A percentile compares a stretch with the other conserved stretches of the same genome.
phyloP scores from a whole-genome alignment of 768 basidiomycete genomes.

The Astraeus odoratus region DNA sequence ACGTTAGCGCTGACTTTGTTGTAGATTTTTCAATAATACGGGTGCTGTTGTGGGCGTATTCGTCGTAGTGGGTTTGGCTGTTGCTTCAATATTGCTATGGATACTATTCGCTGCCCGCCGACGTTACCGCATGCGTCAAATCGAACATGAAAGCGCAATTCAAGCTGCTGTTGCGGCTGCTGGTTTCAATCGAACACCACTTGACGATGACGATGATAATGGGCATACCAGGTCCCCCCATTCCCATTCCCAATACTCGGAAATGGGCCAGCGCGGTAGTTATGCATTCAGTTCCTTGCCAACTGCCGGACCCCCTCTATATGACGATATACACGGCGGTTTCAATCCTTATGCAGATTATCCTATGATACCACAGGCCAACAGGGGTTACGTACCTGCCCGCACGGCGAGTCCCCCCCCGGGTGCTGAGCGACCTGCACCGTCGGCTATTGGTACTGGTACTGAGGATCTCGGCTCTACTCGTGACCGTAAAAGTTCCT shows the following conservation, averaged over 20 bases:
- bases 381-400: slow-evolving; percentile 38
- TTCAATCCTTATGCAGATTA: slow-evolving; percentile 54
- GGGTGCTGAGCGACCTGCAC: slow-evolving; percentile 11
- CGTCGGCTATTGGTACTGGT: slow-evolving; percentile 9
- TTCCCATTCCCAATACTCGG: slow-evolving; percentile 19
- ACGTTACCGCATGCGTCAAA: slow-evolving; percentile 47
- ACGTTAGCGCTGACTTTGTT: slow-evolving; percentile 6
- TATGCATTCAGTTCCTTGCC: slow-evolving; percentile 10
- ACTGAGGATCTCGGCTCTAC: slow-evolving; percentile 20
- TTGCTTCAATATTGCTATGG: slow-evolving; percentile 59
- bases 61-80: slow-evolving; percentile 80
- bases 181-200: slow-evolving; percentile 57
- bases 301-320: slow-evolving; percentile 29
- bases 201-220: slow-evolving; percentile 65
- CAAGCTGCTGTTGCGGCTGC: slow-evolving; percentile 68
- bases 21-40: slow-evolving; percentile 79
- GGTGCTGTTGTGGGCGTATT: slow-evolving; percentile 93
- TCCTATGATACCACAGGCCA: slow-evolving; percentile 9
- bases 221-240: slow-evolving; percentile 21
- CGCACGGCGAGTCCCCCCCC: slow-evolving; percentile 44
- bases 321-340: slow-evolving; percentile 13
- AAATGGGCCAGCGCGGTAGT: slow-evolving; percentile 36
- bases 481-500: slow-evolving; percentile 26
- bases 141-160: slow-evolving; percentile 68
- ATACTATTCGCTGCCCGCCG: slow-evolving; percentile 65